phyloP scores from a whole-genome alignment of 352 stramenopile genomes.

The Globisporangium emineosum region DNA sequence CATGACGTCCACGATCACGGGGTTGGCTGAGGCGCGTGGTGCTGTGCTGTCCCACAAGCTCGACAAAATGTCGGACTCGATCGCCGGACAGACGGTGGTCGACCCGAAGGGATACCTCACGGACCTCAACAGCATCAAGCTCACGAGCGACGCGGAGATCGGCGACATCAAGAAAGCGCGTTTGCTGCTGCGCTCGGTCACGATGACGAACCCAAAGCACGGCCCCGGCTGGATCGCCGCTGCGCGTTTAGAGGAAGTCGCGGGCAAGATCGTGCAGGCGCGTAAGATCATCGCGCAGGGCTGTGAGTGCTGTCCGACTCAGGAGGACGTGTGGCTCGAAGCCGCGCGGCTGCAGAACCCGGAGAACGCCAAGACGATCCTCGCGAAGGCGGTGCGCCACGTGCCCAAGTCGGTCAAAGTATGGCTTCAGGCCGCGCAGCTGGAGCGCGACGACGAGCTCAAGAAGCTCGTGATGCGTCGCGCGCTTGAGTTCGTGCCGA shows the following conservation, averaged over 20 bases:
- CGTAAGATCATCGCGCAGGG: slow-evolving; percentile 97
- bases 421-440: slow-evolving; percentile 94
- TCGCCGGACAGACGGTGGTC: slow-evolving; percentile 95
- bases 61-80: slow-evolving; percentile 97
- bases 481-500: slow-evolving; percentile 95
- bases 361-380: slow-evolving; percentile 96
- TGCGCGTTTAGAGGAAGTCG: slow-evolving; percentile 97
- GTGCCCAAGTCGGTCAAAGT: slow-evolving; percentile 95
- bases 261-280: slow-evolving; percentile 94
- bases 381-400: slow-evolving; percentile 90
- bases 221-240: slow-evolving; percentile 98
- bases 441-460: slow-evolving; percentile 88
- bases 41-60: slow-evolving; percentile 94
- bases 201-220: slow-evolving; percentile 98
- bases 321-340: slow-evolving; percentile 99
- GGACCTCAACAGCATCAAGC: slow-evolving; percentile 93
- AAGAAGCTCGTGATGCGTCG: slow-evolving; percentile 90
- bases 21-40: slow-evolving; percentile 89
- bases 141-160: slow-evolving; percentile 93
- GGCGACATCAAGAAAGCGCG: slow-evolving; percentile 98
- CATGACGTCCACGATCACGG: slow-evolving; percentile 78
- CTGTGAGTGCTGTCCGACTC: slow-evolving; percentile 94
- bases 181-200: slow-evolving; percentile 94
- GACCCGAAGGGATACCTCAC: slow-evolving; percentile 99
- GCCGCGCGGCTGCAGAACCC: slow-evolving; percentile 93